A percentile compares a stretch with the other conserved stretches of the same genome.
These are phyloP conservation scores for Colletotrichum musae DNA, from an alignment of 2,329 filamentous ascomycete species.

Conservation along the genomic window DNA sequence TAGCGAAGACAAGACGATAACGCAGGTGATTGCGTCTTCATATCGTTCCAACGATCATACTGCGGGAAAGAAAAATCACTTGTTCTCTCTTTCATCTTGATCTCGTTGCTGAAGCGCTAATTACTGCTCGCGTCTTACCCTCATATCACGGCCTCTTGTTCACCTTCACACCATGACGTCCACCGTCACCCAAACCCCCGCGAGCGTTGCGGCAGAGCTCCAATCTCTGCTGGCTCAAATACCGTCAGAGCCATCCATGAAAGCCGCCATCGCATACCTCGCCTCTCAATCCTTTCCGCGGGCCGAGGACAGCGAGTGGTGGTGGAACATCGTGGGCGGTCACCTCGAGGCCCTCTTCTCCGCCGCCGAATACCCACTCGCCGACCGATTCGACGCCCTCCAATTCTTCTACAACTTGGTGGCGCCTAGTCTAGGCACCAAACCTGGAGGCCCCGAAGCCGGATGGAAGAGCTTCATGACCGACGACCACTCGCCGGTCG, in stretches of 20 bases:
- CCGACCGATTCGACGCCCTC: background rate
- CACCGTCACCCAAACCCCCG: background rate
- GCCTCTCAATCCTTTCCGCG: background rate
- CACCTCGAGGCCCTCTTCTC: constrained; percentile 1
- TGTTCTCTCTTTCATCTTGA: too few species aligned
- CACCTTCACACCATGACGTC: background rate
- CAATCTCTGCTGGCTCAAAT: background rate
- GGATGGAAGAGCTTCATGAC: constrained; percentile 57
- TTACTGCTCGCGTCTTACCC: too few species aligned
- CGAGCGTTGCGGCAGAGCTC: background rate
- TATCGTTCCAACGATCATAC: too few species aligned
- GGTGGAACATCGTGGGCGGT: constrained; percentile 4
- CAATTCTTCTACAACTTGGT: constrained; percentile 3
- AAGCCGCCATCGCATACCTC: background rate
- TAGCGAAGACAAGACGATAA: too few species aligned
- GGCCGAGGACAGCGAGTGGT: constrained; percentile 5
- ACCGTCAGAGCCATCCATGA: background rate
- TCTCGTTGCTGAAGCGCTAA: too few species aligned
- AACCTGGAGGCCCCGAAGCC: background rate
- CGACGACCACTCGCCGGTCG: constrained; percentile 53
- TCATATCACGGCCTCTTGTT: background rate
- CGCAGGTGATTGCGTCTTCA: too few species aligned
- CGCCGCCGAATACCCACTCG: constrained; percentile 1
- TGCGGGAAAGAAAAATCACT: too few species aligned
- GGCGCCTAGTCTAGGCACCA: background rate